These are phyloP conservation scores for Cajanus cajan DNA, from an alignment of 306 rosid species.

Conservation along the genomic window DNA sequence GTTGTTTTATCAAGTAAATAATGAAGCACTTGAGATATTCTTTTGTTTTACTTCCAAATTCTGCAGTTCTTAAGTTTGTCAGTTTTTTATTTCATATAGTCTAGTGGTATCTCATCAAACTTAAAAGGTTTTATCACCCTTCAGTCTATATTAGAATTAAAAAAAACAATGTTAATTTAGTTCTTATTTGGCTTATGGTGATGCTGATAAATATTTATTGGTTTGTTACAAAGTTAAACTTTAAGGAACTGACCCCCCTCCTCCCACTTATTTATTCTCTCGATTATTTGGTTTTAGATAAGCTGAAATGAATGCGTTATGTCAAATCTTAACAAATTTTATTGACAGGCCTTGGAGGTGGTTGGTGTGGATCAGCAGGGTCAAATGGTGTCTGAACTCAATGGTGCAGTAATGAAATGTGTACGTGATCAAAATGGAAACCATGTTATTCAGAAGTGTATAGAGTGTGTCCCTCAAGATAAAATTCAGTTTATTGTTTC, in stretches of 20 bases:
- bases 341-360: conserved; percentile 84
- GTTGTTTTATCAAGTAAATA: conserved; percentile 12
- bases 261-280: neutral
- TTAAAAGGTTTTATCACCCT: neutral
- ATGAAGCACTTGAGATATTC: conserved; percentile 15
- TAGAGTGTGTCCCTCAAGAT: conserved; percentile 92
- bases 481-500: conserved; percentile 82
- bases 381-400: conserved; percentile 88
- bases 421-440: conserved; percentile 97
- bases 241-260: neutral
- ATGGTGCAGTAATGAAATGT: conserved; percentile 85
- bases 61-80: conserved; percentile 20
- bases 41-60: conserved; percentile 19
- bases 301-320: conserved; percentile 6
- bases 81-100: conserved; percentile 13
- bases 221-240: neutral
- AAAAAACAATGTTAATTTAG: neutral
- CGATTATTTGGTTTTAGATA: conserved; percentile 8
- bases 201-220: neutral
- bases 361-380: conserved; percentile 76
- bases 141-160: conserved; percentile 19
- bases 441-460: conserved; percentile 92
- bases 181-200: neutral
- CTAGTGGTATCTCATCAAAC: neutral
- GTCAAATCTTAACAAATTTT: conserved; percentile 25